These are phyloP conservation scores for Citrullus amarus DNA, from an alignment of 306 rosid species.

Conservation along the genomic window DNA sequence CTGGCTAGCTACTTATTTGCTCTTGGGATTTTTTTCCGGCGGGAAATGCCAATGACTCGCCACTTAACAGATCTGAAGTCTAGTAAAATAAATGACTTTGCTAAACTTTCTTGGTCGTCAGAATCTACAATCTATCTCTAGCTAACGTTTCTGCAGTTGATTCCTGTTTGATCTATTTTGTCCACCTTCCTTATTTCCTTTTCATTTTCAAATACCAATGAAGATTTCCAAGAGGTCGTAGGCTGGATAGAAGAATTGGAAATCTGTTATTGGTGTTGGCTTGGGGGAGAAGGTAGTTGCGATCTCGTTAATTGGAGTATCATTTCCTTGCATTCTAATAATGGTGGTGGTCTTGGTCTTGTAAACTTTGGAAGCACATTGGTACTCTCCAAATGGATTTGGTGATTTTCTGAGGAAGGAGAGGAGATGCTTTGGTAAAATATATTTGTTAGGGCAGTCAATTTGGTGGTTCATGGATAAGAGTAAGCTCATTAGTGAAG, in stretches of 20 bases:
- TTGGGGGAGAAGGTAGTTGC: background rate
- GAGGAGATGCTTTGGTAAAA: background rate
- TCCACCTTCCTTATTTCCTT: background rate
- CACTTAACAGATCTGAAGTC: background rate
- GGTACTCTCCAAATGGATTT: background rate
- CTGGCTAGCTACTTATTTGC: background rate
- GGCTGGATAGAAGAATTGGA: background rate
- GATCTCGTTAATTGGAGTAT: background rate
- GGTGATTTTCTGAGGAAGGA: background rate
- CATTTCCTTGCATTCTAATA: background rate
- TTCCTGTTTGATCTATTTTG: background rate
- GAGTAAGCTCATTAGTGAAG: background rate
- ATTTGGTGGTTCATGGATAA: background rate
- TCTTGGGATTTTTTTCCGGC: background rate
- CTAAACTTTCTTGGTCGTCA: background rate
- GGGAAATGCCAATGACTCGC: background rate
- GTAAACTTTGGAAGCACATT: background rate
- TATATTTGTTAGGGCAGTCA: background rate
- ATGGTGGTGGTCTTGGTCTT: background rate
- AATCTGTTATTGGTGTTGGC: background rate
- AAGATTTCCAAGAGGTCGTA: background rate
- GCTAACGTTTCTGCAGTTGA: background rate
- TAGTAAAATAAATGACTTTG: background rate
- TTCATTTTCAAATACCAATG: background rate
- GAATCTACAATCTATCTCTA: background rate